These are phyloP conservation scores for Carex pumila DNA, from an alignment of 176 grass and related monocot genomes.

Conservation along the genomic window DNA sequence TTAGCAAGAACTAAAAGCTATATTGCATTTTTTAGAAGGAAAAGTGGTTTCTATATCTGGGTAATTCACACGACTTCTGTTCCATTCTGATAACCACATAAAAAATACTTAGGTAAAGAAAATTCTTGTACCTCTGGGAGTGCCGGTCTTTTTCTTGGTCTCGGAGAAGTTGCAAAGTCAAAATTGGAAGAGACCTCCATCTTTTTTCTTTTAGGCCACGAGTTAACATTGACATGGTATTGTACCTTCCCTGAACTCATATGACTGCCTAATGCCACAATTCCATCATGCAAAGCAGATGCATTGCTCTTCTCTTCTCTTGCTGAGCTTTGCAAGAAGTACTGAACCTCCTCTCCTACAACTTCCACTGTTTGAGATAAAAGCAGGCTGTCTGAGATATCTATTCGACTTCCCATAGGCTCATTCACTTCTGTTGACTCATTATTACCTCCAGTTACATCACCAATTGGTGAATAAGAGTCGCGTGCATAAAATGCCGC, in stretches of 20 bases:
- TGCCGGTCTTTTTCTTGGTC: background rate
- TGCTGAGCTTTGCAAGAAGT: background rate
- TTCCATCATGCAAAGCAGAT: background rate
- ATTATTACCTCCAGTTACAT: background rate
- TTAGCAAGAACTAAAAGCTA: background rate
- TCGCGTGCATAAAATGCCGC: slow-evolving; percentile 9
- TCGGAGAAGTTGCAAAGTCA: slow-evolving; percentile 22
- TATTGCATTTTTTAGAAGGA: background rate
- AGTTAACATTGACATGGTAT: slow-evolving; percentile 18
- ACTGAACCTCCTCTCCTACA: slow-evolving; percentile 2
- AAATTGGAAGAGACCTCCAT: slow-evolving; percentile 1
- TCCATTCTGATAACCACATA: background rate
- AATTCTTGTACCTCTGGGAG: slow-evolving; percentile 3
- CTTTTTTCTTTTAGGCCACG: slow-evolving; percentile 31
- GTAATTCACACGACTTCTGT: background rate
- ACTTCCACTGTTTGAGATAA: background rate
- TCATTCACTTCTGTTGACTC: background rate
- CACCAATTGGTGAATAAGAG: slow-evolving; percentile 17
- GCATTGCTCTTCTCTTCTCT: slow-evolving; percentile 6
- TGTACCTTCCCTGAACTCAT: slow-evolving; percentile 1
- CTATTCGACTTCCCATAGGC: background rate
- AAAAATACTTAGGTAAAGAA: background rate
- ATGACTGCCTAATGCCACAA: background rate
- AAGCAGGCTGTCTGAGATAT: background rate
- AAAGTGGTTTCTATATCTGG: background rate